Conservation (phyloP, 2,329 filamentous ascomycete species). For the Trichoderma hamatum region DNA sequence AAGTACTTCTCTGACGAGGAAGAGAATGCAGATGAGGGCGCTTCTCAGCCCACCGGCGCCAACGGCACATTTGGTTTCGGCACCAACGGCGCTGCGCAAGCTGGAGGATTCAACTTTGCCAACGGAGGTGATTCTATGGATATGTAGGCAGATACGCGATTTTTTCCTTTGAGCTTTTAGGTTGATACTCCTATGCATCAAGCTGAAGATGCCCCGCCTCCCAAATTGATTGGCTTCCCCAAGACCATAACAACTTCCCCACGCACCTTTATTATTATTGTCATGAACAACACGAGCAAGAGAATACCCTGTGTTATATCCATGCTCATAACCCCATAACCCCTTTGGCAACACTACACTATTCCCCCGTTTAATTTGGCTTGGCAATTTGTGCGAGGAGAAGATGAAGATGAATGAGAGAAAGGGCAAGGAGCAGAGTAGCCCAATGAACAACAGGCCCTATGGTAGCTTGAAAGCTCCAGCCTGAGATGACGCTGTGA, state of each 20-base stretch:
- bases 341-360: conserved; percentile 40
- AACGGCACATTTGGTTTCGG: conserved; percentile 82
- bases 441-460: conserved; percentile 44
- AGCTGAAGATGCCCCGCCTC: conserved; percentile 5
- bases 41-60: conserved; percentile 69
- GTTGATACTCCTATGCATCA: conserved; percentile 10
- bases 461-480: conserved; percentile 69
- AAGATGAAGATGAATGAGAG: conserved; percentile 24
- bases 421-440: conserved; percentile 15
- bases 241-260: conserved; percentile 13
- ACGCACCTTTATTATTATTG: conserved; percentile 15
- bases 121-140: conserved; percentile 68
- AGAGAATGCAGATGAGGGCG: conserved; percentile 81
- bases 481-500: conserved; percentile 48
- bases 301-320: conserved; percentile 5
- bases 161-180: conserved; percentile 1
- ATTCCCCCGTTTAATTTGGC: conserved; percentile 42
- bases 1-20: conserved; percentile 99
- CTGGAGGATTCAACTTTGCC: conserved; percentile 92
- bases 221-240: conserved; percentile 19
- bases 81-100: conserved; percentile 62
- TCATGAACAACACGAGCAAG: conserved; percentile 23
- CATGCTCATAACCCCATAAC: conserved; percentile 29
- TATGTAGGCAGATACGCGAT: conserved; percentile 51
- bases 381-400: conserved; percentile 43